These are phyloP conservation scores for Stropharia rugosoannulata DNA, from an alignment of 768 basidiomycete genomes.

Conservation along the genomic window DNA sequence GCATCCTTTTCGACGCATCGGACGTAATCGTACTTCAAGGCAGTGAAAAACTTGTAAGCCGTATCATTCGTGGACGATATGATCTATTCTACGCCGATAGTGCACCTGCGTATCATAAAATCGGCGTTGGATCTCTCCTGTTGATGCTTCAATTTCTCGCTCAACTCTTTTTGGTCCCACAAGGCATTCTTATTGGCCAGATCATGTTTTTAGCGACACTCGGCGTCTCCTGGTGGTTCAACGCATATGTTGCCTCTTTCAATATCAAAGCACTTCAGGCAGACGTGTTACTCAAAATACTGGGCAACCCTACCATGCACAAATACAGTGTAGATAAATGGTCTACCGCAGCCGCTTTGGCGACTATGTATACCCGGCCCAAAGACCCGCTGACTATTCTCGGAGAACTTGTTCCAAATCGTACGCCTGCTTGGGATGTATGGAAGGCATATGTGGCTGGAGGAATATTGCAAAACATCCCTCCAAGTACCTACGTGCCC, in stretches of 20 bases:
- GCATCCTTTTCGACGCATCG: conserved; percentile 8
- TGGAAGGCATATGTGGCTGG: conserved; percentile 4
- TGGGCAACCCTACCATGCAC: conserved; percentile 4
- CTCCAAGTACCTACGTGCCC: neutral
- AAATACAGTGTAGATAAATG: conserved; percentile 12
- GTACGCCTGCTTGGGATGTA: conserved; percentile 9
- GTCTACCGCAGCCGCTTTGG: conserved; percentile 11
- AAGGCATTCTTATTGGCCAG: conserved; percentile 18
- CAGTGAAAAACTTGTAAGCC: conserved; percentile 13
- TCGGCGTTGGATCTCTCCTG: conserved; percentile 11
- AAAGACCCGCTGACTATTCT: conserved; percentile 1
- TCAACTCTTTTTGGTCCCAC: conserved; percentile 17
- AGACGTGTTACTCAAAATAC: conserved; percentile 7
- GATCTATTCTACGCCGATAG: conserved; percentile 9
- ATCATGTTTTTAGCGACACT: conserved; percentile 17
- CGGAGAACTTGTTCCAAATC: conserved; percentile 11
- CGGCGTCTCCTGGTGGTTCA: conserved; percentile 15
- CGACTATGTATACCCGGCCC: conserved; percentile 1
- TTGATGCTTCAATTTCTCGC: conserved; percentile 16
- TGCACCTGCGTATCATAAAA: conserved; percentile 10
- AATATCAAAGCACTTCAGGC: conserved; percentile 14
- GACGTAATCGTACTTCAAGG: conserved; percentile 14
- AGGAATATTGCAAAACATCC: neutral
- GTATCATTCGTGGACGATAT: conserved; percentile 11
- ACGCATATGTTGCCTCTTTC: conserved; percentile 17